A percentile compares a stretch with the other conserved stretches of the same genome.
phyloP scores from a whole-genome alignment of 2,329 filamentous ascomycete genomes.

The Fusarium multiceps region DNA sequence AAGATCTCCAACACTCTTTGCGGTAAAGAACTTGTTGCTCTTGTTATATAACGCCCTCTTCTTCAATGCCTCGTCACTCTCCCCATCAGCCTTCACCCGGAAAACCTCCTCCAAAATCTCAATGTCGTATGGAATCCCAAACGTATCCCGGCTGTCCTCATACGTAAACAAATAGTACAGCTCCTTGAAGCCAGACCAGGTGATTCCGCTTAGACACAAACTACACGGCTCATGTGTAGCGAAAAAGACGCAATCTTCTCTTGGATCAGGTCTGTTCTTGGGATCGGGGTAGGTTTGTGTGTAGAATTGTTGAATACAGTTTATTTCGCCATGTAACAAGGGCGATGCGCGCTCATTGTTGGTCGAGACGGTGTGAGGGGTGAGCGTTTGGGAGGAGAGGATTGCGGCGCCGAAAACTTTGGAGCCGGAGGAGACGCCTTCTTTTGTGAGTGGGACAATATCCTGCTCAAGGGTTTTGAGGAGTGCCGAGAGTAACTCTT shows the following conservation, averaged over 20 bases:
- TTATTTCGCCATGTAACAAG: constrained; percentile 69
- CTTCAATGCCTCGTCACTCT: constrained; percentile 53
- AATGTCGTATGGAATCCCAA: constrained; percentile 67
- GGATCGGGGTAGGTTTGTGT: constrained; percentile 50
- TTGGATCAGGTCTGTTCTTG: constrained; percentile 52
- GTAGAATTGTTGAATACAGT: constrained; percentile 70
- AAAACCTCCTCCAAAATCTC: constrained; percentile 68
- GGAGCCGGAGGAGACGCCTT: constrained; percentile 62
- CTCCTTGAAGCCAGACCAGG: constrained; percentile 67
- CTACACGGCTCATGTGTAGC: constrained; percentile 70
- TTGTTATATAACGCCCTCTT: constrained; percentile 63
- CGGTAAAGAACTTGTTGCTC: constrained; percentile 66
- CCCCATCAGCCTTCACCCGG: constrained; percentile 55
- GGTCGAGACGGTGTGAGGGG: constrained; percentile 61
- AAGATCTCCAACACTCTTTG: constrained; percentile 57
- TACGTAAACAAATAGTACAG: constrained; percentile 70
- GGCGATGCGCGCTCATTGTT: constrained; percentile 67
- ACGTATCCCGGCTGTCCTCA: constrained; percentile 67
- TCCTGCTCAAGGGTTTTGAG: constrained; percentile 57
- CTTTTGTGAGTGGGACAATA: constrained; percentile 63
- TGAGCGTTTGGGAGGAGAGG: constrained; percentile 56
- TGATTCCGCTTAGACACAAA: constrained; percentile 67
- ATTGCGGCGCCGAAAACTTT: constrained; percentile 70
- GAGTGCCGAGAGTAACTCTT: constrained; percentile 53
- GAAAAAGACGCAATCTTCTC: constrained; percentile 65